phyloP scores from a whole-genome alignment of 768 basidiomycete species.

The Xerocomus brunneocitrinus region DNA sequence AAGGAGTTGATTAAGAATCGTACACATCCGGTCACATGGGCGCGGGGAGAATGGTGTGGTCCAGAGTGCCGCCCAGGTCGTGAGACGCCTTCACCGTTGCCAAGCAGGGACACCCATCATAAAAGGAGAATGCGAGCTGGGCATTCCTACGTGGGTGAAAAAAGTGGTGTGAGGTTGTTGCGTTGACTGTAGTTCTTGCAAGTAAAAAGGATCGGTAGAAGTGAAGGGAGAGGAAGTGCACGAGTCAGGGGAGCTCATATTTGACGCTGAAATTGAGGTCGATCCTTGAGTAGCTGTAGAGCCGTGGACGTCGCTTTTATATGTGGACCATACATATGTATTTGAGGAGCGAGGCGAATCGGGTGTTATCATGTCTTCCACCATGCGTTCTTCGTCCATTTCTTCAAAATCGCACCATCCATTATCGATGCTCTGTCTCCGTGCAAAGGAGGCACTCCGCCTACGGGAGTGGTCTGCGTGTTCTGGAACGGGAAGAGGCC shows the following conservation, averaged over 20 bases:
- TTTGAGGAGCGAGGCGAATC: slow-evolving; percentile 29
- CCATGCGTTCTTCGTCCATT: slow-evolving; percentile 42
- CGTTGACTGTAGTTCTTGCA: slow-evolving; percentile 38
- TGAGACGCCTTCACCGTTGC: slow-evolving; percentile 11
- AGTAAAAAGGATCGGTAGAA: slow-evolving; percentile 48
- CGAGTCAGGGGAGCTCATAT: slow-evolving; percentile 20
- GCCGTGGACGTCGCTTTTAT: slow-evolving; percentile 12
- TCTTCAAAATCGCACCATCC: slow-evolving; percentile 33
- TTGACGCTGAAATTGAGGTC: slow-evolving; percentile 10
- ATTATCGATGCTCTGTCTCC: slow-evolving; percentile 25
- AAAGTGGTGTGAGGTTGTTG: slow-evolving; percentile 31
- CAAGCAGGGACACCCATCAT: slow-evolving; percentile 26
- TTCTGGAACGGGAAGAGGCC: slow-evolving; percentile 26
- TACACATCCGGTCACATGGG: slow-evolving; percentile 6
- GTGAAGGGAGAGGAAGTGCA: slow-evolving; percentile 34
- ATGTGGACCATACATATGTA: slow-evolving; percentile 23
- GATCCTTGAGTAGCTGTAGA: slow-evolving; percentile 17
- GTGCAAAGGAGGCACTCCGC: slow-evolving; percentile 26
- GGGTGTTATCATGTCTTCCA: slow-evolving; percentile 41
- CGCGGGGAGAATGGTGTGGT: not conserved
- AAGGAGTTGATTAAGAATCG: slow-evolving; percentile 6
- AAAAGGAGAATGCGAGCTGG: slow-evolving; percentile 40
- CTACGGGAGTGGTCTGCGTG: slow-evolving; percentile 22
- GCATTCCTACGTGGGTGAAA: slow-evolving; percentile 36
- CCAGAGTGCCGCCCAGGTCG: not conserved